These are phyloP conservation scores for Pseudoneurospora amorphoporcata DNA, from an alignment of 495 filamentous ascomycete species.

Conservation along the genomic window DNA sequence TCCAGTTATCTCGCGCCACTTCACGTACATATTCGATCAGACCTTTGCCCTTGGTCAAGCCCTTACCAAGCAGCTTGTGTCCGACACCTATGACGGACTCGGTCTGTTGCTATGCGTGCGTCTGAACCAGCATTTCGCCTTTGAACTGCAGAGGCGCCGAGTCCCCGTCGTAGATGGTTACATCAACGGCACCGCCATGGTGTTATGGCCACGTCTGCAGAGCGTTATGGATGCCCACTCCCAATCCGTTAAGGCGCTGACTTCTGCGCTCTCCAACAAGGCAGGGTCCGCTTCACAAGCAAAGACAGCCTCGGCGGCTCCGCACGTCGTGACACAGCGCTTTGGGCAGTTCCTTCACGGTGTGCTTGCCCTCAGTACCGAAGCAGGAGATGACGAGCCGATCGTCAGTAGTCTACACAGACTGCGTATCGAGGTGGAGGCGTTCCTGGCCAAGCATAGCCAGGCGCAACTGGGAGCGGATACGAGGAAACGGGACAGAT, in stretches of 20 bases:
- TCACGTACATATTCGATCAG: conserved; percentile 72
- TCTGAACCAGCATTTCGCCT: conserved; percentile 84
- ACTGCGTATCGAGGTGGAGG: conserved; percentile 67
- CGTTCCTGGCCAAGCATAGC: conserved; percentile 54
- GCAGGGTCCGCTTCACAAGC: conserved; percentile 46
- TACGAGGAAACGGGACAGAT: conserved; percentile 69
- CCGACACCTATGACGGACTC: conserved; percentile 68
- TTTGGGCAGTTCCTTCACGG: conserved; percentile 86
- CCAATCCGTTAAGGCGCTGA: conserved; percentile 64
- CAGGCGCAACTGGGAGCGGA: conserved; percentile 57
- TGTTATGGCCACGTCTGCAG: conserved; percentile 93
- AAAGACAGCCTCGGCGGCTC: conserved; percentile 64
- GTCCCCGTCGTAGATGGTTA: conserved; percentile 83
- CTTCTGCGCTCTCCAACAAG: conserved; percentile 35
- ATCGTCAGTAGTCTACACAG: conserved; percentile 68
- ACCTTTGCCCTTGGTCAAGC: conserved; percentile 70
- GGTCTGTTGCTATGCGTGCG: conserved; percentile 86
- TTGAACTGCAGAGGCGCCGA: conserved; percentile 83
- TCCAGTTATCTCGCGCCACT: conserved; percentile 50
- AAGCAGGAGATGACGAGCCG: conserved; percentile 88
- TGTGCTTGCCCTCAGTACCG: conserved; percentile 68
- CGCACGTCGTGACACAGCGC: conserved; percentile 81
- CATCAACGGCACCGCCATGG: conserved; percentile 90
- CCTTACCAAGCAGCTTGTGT: conserved; percentile 66
- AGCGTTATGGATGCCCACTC: conserved; percentile 86